phyloP scores from a whole-genome alignment of 2,329 filamentous ascomycete species.

The Aspergillus sp. region DNA sequence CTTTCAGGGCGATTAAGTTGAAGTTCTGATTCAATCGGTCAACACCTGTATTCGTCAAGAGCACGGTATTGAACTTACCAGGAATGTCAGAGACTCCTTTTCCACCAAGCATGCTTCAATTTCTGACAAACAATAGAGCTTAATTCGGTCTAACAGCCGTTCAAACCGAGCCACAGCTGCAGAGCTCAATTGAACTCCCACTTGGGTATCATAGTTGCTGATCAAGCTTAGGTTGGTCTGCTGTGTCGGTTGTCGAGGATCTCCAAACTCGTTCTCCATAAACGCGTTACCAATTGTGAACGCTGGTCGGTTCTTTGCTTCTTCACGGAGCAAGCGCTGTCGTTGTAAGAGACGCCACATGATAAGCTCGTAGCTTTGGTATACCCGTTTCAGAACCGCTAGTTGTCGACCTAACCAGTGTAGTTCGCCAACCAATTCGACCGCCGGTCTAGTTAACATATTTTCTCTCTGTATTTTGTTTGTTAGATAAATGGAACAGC shows the following conservation, averaged over 20 bases:
- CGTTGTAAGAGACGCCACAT: conserved; percentile 55
- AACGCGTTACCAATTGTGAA: conserved; percentile 16
- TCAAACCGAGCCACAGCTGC: conserved; percentile 54
- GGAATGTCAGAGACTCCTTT: conserved; percentile 62
- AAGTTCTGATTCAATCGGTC: conserved; percentile 53
- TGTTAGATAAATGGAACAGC: background rate
- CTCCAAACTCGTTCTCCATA: conserved; percentile 26
- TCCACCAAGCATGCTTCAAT: conserved; percentile 60
- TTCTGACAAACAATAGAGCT: conserved; percentile 56
- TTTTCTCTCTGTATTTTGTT: conserved; percentile 37
- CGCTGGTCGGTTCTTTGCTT: conserved; percentile 16
- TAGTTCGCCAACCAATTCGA: conserved; percentile 44
- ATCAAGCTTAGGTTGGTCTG: conserved; percentile 17
- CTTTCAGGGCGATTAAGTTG: conserved; percentile 68
- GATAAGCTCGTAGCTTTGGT: conserved; percentile 55
- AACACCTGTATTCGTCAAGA: conserved; percentile 47
- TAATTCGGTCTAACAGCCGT: conserved; percentile 54
- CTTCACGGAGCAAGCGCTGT: conserved; percentile 35
- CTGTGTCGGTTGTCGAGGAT: conserved; percentile 32
- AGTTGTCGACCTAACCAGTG: conserved; percentile 57
- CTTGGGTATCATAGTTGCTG: conserved; percentile 17
- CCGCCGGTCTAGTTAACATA: conserved; percentile 49
- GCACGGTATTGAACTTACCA: conserved; percentile 50
- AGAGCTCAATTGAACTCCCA: conserved; percentile 37
- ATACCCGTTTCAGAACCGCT: conserved; percentile 55